Percentiles rank a stretch among this genome's conserved stretches.
These are phyloP conservation scores for Beauveria varroae DNA, from an alignment of 2,329 filamentous ascomycete genomes.

Conservation along the genomic window DNA sequence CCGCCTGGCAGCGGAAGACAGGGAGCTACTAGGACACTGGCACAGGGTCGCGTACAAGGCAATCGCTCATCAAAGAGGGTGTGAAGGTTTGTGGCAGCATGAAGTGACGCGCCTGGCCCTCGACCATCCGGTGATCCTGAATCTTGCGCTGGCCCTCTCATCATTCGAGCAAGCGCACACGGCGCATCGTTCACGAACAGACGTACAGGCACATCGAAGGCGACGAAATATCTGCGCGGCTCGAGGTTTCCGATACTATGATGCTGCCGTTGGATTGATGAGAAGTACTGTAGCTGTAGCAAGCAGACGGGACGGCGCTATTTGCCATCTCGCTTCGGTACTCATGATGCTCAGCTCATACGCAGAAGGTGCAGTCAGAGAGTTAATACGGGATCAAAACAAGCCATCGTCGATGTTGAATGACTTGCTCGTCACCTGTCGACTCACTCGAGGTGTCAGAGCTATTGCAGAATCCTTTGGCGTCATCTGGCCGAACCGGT, in stretches of 20 bases:
- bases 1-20: neutral
- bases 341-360: neutral
- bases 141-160: neutral
- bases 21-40: neutral
- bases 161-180: neutral
- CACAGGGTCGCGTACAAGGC: neutral
- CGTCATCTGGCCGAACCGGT: neutral
- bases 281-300: neutral
- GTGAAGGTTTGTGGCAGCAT: neutral
- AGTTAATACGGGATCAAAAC: neutral
- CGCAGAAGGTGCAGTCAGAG: neutral
- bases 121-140: neutral
- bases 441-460: neutral
- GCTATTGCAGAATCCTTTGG: neutral
- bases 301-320: neutral
- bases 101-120: neutral
- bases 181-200: neutral
- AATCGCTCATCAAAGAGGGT: neutral
- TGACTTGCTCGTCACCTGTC: neutral
- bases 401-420: neutral
- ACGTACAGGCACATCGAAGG: neutral
- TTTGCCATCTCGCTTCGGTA: neutral
- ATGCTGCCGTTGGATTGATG: neutral
- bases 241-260: neutral
- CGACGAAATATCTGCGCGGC: neutral